Evolutionary conservation across 2,329 filamentous ascomycete species (phyloP).

Genomic region (Epichloe glyceriae): DNA sequence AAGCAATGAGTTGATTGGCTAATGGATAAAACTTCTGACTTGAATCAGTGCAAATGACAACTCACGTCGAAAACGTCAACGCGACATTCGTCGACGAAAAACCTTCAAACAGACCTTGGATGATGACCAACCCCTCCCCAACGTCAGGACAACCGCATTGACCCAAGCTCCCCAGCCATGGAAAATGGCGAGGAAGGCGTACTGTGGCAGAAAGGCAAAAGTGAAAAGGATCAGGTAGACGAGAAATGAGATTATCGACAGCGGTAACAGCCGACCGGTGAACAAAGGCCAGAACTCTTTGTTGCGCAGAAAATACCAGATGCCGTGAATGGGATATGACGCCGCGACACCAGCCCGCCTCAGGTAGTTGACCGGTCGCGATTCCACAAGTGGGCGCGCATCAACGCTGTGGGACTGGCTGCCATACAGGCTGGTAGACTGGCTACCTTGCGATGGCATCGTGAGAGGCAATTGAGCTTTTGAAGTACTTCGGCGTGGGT

Average conservation of each 20-base stretch:
- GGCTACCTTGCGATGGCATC: slow-evolving; percentile 4
- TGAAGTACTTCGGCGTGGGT: not conserved
- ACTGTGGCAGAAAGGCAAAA: slow-evolving; percentile 80
- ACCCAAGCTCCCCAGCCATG: slow-evolving; percentile 82
- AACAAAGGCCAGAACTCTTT: slow-evolving; percentile 76
- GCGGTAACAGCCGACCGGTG: slow-evolving; percentile 61
- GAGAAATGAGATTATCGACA: slow-evolving; percentile 68
- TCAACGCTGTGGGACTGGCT: slow-evolving; percentile 6
- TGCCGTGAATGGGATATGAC: slow-evolving; percentile 53
- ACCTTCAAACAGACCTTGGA: slow-evolving; percentile 58
- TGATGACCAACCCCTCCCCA: slow-evolving; percentile 68
- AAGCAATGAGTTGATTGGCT: not conserved
- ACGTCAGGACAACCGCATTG: slow-evolving; percentile 72
- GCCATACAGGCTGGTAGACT: too few species aligned
- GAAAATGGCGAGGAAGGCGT: slow-evolving; percentile 79
- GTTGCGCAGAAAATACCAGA: slow-evolving; percentile 69
- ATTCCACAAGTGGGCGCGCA: slow-evolving; percentile 1
- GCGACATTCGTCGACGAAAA: slow-evolving; percentile 66
- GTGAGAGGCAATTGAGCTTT: not conserved
- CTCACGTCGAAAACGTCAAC: slow-evolving; percentile 76
- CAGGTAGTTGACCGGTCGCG: slow-evolving; percentile 28
- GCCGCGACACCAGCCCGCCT: slow-evolving; percentile 32
- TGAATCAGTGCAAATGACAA: not conserved
- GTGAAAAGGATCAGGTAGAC: slow-evolving; percentile 79
- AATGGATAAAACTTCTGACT: not conserved